These are phyloP conservation scores for Chlamydomonas schloesseri DNA, from an alignment of 139 green algal genomes.

Conservation along the genomic window DNA sequence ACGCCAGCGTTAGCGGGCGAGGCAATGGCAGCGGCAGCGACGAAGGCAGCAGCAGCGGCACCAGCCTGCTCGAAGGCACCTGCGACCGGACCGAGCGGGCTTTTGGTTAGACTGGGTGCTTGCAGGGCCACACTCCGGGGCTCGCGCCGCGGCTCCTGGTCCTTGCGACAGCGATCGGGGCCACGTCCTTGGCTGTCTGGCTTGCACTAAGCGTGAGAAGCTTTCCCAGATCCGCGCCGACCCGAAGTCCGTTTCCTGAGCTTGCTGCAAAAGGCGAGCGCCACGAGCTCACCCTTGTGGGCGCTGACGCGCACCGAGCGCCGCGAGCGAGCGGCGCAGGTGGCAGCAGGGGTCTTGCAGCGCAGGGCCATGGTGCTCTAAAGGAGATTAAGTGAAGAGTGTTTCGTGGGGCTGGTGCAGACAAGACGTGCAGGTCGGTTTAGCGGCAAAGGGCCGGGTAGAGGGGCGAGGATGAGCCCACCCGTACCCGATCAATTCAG, in stretches of 20 bases:
- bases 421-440: too few relatives aligned
- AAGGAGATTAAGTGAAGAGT: background rate
- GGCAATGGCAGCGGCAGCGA: slow-evolving; percentile 12
- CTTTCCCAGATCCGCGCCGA: too few relatives aligned
- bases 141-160: background rate
- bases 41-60: slow-evolving; percentile 14
- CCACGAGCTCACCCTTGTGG: slow-evolving; percentile 28
- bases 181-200: slow-evolving; percentile 2
- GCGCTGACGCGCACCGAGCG: slow-evolving; percentile 22
- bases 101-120: background rate
- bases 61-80: slow-evolving; percentile 18
- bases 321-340: slow-evolving; percentile 28
- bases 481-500: too few relatives aligned
- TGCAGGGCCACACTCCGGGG: background rate
- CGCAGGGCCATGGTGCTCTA: slow-evolving; percentile 21
- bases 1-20: slow-evolving; percentile 27
- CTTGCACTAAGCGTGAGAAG: background rate
- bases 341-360: slow-evolving; percentile 43
- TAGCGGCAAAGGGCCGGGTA: too few relatives aligned
- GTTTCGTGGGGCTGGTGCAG: too few relatives aligned
- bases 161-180: background rate
- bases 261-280: background rate
- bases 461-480: too few relatives aligned
- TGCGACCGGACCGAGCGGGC: background rate
- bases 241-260: background rate